phyloP scores from a whole-genome alignment of 441 rosid species.

The Sinapis alba region DNA sequence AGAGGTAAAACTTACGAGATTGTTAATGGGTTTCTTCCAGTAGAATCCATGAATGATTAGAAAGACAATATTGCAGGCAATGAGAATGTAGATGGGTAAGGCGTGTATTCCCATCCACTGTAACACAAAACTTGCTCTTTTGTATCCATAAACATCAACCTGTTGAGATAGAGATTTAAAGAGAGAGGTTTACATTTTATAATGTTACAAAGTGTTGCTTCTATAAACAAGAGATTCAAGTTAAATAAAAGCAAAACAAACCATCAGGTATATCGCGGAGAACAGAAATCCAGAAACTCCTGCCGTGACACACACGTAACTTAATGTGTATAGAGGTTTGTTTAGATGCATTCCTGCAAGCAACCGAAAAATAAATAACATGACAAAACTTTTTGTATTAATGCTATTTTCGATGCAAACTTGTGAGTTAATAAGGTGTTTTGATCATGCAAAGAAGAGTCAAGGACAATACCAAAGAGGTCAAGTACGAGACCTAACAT shows the following conservation, averaged over 20 bases:
- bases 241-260: slow-evolving; percentile 25
- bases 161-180: slow-evolving; percentile 25
- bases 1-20: slow-evolving; percentile 51
- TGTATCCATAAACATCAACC: slow-evolving; percentile 70
- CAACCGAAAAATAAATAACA: slow-evolving; percentile 4
- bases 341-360: slow-evolving; percentile 71
- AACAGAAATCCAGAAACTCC: slow-evolving; percentile 80
- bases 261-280: slow-evolving; percentile 70
- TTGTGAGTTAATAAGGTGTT: neutral
- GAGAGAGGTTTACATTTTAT: slow-evolving; percentile 6
- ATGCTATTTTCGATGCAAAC: neutral
- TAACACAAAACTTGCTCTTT: slow-evolving; percentile 45
- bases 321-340: slow-evolving; percentile 79
- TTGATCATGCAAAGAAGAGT: neutral
- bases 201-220: neutral
- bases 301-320: slow-evolving; percentile 76
- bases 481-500: slow-evolving; percentile 56
- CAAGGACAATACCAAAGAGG: slow-evolving; percentile 47
- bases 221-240: neutral
- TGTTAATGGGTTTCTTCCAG: slow-evolving; percentile 70
- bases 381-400: neutral
- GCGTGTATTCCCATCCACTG: slow-evolving; percentile 93
- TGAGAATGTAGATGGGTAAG: slow-evolving; percentile 57
- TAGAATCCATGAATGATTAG: slow-evolving; percentile 76
- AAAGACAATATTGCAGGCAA: slow-evolving; percentile 69